phyloP scores from a whole-genome alignment of 345 rosid species.

The Gynandropsis gynandra region DNA sequence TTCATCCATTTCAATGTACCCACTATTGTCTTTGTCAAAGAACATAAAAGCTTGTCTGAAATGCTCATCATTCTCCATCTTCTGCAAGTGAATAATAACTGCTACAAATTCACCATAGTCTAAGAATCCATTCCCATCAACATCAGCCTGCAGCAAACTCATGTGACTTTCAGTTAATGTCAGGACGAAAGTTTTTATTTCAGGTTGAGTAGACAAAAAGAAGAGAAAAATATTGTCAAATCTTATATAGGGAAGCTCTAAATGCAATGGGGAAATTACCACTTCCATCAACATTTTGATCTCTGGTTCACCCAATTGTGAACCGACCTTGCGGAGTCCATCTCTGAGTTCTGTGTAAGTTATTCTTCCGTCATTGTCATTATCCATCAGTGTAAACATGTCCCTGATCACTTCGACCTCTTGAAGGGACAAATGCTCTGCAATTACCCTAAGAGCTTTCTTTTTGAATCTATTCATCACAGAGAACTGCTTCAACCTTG shows the following conservation, averaged over 20 bases:
- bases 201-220: too few species aligned
- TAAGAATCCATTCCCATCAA: conserved; percentile 77
- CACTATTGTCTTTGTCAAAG: conserved; percentile 83
- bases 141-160: conserved; percentile 66
- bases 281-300: conserved; percentile 96
- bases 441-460: conserved; percentile 91
- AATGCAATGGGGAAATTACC: conserved; percentile 34
- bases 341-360: conserved; percentile 70
- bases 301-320: conserved; percentile 87
- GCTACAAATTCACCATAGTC: conserved; percentile 97
- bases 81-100: conserved; percentile 91
- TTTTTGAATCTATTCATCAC: conserved; percentile 95
- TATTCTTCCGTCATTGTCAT: conserved; percentile 79
- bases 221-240: not conserved
- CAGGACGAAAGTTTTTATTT: conserved; percentile 5
- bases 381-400: conserved; percentile 87
- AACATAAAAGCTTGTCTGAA: conserved; percentile 86
- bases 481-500: conserved; percentile 92
- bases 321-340: conserved; percentile 84
- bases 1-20: conserved; percentile 73
- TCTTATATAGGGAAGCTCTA: not conserved
- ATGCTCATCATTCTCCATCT: conserved; percentile 97
- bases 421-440: conserved; percentile 76
- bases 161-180: not conserved
- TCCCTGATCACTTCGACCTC: conserved; percentile 93